Base-by-base conservation (phyloP, 2,329 filamentous ascomycete species). In the Fusarium tupiense region DNA sequence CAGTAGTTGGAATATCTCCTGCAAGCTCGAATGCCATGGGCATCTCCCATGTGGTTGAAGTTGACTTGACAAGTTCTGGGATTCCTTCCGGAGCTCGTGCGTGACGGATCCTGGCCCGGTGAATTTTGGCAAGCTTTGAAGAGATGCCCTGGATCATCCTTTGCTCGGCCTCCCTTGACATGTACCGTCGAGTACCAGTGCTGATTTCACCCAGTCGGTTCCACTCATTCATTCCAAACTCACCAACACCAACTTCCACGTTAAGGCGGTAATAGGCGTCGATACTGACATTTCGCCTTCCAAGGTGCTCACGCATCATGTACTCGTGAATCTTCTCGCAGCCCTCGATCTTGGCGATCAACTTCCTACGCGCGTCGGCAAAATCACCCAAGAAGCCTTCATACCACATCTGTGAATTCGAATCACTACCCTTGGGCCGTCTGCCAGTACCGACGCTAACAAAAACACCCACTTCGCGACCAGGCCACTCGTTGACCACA, bases 211-310 rank as follows among this genome's bases (percentile, higher is more conserved):
- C 92, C n/a, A 98, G 85, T 8, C 95, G 91, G 78, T 94, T 90
- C 96, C 96, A 99, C 81, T 98, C 96, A 80, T 98, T 99, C 95
- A 99, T 98, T 59, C 94, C 96, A 81, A 98, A 98, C 80, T 98
- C 96, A 61, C 96, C 95, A 7, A 98, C 95, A 3, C 96, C 96
- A 22, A 98, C 92, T 80, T 98, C 95, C 46, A 98, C 96, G 74
- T 99, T 99, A n/a, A 98, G 86, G 13, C 96, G 93, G 82, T 95
- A 97, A 85, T 99, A 99, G 81, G 97, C 94, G 67, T 98, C 95
- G 59, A 90, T 89, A 77, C 93, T 95, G 68, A 98, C 94, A 33
- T 92, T 91, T 40, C 95, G 91, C 81, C 91, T 93, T 12, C 89
- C 84, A 29, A 98, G 86, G 75, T 95, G 90, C 54, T 97, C 93